These are phyloP conservation scores for Puccinia novopanici DNA, from an alignment of 1,284 basidiomycete genomes.

Conservation along the genomic window DNA sequence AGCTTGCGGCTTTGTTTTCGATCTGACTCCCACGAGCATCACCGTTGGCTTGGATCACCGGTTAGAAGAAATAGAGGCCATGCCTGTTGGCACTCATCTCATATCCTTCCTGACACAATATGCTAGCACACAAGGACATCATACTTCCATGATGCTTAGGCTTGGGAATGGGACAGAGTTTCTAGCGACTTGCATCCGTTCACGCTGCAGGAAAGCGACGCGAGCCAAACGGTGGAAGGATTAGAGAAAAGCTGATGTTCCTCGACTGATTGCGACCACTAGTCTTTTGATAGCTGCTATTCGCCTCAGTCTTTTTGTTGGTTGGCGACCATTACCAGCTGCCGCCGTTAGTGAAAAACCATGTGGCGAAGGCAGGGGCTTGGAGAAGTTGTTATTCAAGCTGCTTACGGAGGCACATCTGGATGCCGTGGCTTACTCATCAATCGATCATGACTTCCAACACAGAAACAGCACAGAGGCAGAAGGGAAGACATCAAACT, in stretches of 20 bases:
- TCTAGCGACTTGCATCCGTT: conserved; percentile 30
- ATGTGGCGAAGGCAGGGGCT: conserved; percentile 76
- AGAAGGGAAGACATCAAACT: too few species aligned
- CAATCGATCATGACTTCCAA: background rate
- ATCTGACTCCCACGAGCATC: too few species aligned
- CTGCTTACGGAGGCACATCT: conserved; percentile 82
- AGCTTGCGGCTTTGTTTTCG: conserved; percentile 77
- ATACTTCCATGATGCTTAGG: too few species aligned
- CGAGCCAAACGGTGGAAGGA: conserved; percentile 69
- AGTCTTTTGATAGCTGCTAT: conserved; percentile 85
- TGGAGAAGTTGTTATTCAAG: conserved; percentile 87
- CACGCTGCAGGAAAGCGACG: conserved; percentile 21
- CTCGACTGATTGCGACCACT: conserved; percentile 92
- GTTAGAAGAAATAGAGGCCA: too few species aligned
- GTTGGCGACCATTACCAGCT: conserved; percentile 97
- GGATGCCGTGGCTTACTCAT: conserved; percentile 69
- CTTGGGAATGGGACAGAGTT: conserved; percentile 83
- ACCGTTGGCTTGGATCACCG: too few species aligned
- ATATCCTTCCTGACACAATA: too few species aligned
- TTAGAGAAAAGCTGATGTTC: conserved; percentile 79
- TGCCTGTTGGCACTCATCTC: too few species aligned
- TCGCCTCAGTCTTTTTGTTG: conserved; percentile 85
- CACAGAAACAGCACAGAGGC: too few species aligned
- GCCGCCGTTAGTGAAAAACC: conserved; percentile 76
- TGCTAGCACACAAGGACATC: too few species aligned